Evolutionary conservation across 257 asterid species (phyloP).

Genomic region (Rubia yunnanensis): DNA sequence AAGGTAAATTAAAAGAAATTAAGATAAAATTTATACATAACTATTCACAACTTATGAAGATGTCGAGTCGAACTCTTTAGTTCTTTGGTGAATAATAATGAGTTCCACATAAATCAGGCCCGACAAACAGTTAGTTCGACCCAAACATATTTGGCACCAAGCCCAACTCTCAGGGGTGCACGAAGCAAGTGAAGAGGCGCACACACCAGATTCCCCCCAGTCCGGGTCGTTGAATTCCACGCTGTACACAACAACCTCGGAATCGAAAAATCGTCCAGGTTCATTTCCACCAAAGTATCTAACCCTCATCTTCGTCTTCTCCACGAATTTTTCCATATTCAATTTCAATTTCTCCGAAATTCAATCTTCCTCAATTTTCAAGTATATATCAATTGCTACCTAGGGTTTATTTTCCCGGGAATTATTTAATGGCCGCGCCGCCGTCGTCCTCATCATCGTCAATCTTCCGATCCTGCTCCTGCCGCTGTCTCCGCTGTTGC

Average conservation of each 20-base stretch:
- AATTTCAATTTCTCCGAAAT: neutral
- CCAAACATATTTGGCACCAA: too few species aligned
- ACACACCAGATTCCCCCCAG: neutral
- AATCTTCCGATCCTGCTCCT: conserved; percentile 11
- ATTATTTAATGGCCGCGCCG: conserved; percentile 20
- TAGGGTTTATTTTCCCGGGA: neutral
- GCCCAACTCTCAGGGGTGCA: neutral
- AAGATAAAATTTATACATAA: too few species aligned
- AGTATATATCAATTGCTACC: neutral
- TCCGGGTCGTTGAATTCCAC: neutral
- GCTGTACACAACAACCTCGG: neutral
- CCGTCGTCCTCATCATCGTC: conserved; percentile 1
- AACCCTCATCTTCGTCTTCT: conserved; percentile 27
- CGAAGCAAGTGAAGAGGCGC: neutral
- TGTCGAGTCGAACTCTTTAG: too few species aligned
- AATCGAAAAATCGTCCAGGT: conserved; percentile 30
- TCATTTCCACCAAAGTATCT: conserved; percentile 31
- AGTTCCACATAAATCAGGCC: neutral
- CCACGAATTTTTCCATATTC: conserved; percentile 17
- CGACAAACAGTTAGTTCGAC: neutral
- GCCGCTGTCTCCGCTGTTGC: conserved; percentile 15
- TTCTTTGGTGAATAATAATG: too few species aligned
- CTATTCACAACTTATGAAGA: too few species aligned
- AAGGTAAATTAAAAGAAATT: too few species aligned
- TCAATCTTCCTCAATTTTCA: neutral